Conservation (phyloP, 2,329 filamentous ascomycete genomes). For the Coniochaeta sp. region DNA sequence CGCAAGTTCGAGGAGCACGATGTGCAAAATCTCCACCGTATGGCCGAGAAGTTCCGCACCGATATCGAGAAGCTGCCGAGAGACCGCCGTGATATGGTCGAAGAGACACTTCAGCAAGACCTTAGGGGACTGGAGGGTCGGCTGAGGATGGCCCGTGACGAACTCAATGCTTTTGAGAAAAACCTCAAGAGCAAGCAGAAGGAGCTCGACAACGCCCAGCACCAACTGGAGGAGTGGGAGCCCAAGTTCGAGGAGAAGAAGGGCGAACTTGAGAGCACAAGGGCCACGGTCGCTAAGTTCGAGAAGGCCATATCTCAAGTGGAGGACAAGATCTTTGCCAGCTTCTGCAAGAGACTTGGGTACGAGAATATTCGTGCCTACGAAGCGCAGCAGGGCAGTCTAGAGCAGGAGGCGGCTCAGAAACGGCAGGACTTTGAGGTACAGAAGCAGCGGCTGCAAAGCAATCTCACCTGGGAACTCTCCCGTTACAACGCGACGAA, state of each 20-base stretch:
- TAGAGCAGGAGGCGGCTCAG: constrained; percentile 83
- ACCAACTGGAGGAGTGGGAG: constrained; percentile 65
- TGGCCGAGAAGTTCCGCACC: constrained; percentile 66
- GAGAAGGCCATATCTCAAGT: constrained; percentile 63
- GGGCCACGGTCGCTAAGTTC: constrained; percentile 42
- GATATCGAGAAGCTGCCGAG: constrained; percentile 77
- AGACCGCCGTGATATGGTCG: constrained; percentile 65
- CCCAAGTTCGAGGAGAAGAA: constrained; percentile 72
- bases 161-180: constrained; percentile 69
- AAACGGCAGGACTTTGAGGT: constrained; percentile 81
- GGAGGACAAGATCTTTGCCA: constrained; percentile 79
- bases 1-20: constrained; percentile 86
- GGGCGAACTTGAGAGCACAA: constrained; percentile 54
- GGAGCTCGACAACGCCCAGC: constrained; percentile 66
- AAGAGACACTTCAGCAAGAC: constrained; percentile 75
- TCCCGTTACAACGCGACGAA: constrained; percentile 49
- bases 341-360: constrained; percentile 79
- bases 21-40: constrained; percentile 72
- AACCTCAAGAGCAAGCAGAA: constrained; percentile 81
- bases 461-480: constrained; percentile 49
- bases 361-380: constrained; percentile 89
- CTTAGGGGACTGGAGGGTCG: constrained; percentile 73
- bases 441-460: constrained; percentile 70
- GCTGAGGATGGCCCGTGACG: constrained; percentile 62
- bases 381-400: constrained; percentile 82